phyloP scores from a whole-genome alignment of 1,139 yeast genomes.

The Suhomyces panamericanus region DNA sequence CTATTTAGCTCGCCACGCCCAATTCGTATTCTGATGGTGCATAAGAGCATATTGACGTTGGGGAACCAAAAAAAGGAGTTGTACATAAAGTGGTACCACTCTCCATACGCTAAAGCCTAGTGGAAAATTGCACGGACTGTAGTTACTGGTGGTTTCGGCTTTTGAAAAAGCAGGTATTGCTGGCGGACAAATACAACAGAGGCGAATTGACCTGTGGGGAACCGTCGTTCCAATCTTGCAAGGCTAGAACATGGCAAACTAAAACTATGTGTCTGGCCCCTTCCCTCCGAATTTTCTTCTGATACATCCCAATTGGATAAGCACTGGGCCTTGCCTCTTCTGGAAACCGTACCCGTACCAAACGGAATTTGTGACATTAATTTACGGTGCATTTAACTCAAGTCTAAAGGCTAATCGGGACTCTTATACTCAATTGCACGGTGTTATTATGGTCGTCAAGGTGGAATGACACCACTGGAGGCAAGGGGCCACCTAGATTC shows the following conservation, averaged over 20 bases:
- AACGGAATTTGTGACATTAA: background rate
- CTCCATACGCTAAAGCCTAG: background rate
- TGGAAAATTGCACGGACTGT: background rate
- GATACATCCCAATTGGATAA: background rate
- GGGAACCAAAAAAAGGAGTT: background rate
- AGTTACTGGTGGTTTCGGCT: background rate
- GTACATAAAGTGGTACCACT: constrained; percentile 1
- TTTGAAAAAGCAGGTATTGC: background rate
- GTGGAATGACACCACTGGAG: constrained; percentile 3
- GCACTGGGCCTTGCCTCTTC: background rate
- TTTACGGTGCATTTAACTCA: constrained; percentile 2
- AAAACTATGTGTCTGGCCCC: background rate
- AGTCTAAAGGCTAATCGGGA: background rate
- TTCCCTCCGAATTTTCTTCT: background rate
- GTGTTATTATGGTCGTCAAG: background rate
- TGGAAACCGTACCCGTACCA: background rate
- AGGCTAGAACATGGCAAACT: background rate
- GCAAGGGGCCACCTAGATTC: constrained; percentile 2
- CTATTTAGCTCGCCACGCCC: background rate
- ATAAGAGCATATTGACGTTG: background rate
- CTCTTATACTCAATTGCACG: background rate
- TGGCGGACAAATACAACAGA: background rate
- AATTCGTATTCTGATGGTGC: constrained; percentile 1
- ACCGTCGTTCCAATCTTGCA: background rate
- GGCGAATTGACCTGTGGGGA: no score